Percentiles rank a stretch among this genome's conserved stretches.
Conservation (phyloP, 2,329 filamentous ascomycete genomes). For the Rhynchosporium secalis region DNA sequence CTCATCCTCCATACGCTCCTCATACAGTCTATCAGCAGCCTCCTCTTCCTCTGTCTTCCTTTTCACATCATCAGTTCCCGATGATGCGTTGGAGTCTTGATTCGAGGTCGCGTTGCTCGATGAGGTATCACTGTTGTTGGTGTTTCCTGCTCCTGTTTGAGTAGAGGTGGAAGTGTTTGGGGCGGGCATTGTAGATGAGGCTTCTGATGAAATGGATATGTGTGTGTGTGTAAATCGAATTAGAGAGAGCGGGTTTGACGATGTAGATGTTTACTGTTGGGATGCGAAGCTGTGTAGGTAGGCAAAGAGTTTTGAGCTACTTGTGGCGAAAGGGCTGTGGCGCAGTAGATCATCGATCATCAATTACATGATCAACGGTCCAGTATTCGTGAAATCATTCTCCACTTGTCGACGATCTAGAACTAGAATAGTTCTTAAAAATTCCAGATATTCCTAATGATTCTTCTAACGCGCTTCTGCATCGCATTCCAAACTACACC, state of each 20-base stretch:
- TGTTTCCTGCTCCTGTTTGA: slow-evolving; percentile 1
- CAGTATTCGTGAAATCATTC: background rate
- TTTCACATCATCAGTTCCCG: background rate
- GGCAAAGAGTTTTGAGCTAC: background rate
- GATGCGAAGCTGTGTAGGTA: too few relatives aligned
- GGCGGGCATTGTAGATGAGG: background rate
- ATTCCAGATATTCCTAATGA: too few relatives aligned
- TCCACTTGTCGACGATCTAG: background rate
- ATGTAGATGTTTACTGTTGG: too few relatives aligned
- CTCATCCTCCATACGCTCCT: slow-evolving; percentile 61
- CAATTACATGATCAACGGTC: background rate
- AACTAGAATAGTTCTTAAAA: background rate
- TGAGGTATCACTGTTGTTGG: background rate
- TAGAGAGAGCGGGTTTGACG: background rate
- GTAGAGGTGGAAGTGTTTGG: background rate
- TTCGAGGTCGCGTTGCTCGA: background rate
- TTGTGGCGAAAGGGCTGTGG: slow-evolving; percentile 5
- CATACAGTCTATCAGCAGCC: slow-evolving; percentile 45
- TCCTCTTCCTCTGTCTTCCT: slow-evolving; percentile 15
- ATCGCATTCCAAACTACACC: too few relatives aligned
- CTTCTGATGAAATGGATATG: background rate
- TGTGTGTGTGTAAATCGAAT: background rate
- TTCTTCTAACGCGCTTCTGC: too few relatives aligned
- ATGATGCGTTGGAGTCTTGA: background rate
- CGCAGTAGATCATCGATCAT: background rate